These are phyloP conservation scores for Pseudogymnoascus sp. DNA, from an alignment of 2,329 filamentous ascomycete genomes.

Conservation along the genomic window DNA sequence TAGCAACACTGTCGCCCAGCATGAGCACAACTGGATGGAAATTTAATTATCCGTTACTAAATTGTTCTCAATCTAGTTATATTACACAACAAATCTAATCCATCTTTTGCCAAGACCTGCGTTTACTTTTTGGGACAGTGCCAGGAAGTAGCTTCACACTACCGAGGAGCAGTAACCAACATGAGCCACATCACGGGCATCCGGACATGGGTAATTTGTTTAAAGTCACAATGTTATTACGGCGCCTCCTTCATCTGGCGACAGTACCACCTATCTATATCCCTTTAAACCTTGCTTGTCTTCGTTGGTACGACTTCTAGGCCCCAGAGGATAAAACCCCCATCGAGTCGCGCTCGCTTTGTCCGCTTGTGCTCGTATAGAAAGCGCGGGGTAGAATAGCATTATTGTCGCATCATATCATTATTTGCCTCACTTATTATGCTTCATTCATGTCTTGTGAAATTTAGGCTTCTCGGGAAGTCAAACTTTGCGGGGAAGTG, in stretches of 20 bases:
- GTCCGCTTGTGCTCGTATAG: not conserved
- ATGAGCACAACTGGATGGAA: not conserved
- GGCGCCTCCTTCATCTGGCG: not conserved
- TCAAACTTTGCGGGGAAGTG: not conserved
- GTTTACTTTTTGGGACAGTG: not conserved
- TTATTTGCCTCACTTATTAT: not conserved
- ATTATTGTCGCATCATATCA: not conserved
- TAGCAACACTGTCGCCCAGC: not conserved
- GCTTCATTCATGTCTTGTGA: not conserved
- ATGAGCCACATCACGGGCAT: not conserved
- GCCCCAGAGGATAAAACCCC: too few species aligned
- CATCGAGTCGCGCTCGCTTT: too few species aligned
- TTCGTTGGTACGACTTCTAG: too few species aligned
- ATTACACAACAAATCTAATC: not conserved
- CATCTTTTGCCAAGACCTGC: not conserved
- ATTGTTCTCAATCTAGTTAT: not conserved
- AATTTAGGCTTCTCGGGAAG: not conserved
- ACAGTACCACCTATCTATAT: too few species aligned
- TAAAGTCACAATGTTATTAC: not conserved
- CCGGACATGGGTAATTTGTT: not conserved
- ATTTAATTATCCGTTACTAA: not conserved
- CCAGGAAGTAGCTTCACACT: not conserved
- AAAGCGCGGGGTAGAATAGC: not conserved
- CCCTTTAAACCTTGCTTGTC: too few species aligned
- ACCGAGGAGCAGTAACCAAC: not conserved